Evolutionary conservation across 257 asterid species (phyloP), one percentile per base, ranked within the genome.

Genomic region (Verbascum thapsus): DNA sequence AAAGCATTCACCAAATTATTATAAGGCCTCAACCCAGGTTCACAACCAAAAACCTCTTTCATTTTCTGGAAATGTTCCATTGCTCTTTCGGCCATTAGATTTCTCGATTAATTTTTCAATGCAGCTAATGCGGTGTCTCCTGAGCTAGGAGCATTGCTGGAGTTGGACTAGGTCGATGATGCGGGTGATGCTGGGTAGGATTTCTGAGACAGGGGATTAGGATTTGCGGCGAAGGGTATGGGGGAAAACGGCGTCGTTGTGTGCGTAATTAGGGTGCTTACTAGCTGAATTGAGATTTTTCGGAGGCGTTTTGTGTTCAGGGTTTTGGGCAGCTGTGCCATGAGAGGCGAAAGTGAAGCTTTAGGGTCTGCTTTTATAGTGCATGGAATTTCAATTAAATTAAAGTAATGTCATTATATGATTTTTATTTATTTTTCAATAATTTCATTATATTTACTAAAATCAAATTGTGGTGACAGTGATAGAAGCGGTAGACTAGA

Each of bases 201-300:
- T 58, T 38, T 69, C 74, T 8, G 81, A 73, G 74, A 76, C 77
- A 3, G 61, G 18, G 34, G 90, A 72, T 58, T 69, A 56, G 67
- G 95, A 79, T 71, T 89, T 75, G 55, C 95, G 96, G 72, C 77
- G 89, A 77, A 92, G 96, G 68, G 89, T 73, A 74, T 85, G 90
- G 73, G 80, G 80, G 80, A 77, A 87, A 63, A 78, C 85, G 45
- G 80, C 69, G 47, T 83, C 59, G 39, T 84, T 55, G 49, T 79
- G 90, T 35, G 78, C 64, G 78, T 75, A 85, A 51, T 70, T 63
- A 44, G 91, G 94, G 61, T 72, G 75, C 61, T 53, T 49, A 37
- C 60, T 76, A 6, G 88, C 90, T 18, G 82, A 56, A 61, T 44
- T 52, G 49, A 83, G 76, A 63, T 82, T 79, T 77, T 79, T 83